phyloP scores from a whole-genome alignment of 202 grass and related monocot genomes.

The Brachypodium distachyon region DNA sequence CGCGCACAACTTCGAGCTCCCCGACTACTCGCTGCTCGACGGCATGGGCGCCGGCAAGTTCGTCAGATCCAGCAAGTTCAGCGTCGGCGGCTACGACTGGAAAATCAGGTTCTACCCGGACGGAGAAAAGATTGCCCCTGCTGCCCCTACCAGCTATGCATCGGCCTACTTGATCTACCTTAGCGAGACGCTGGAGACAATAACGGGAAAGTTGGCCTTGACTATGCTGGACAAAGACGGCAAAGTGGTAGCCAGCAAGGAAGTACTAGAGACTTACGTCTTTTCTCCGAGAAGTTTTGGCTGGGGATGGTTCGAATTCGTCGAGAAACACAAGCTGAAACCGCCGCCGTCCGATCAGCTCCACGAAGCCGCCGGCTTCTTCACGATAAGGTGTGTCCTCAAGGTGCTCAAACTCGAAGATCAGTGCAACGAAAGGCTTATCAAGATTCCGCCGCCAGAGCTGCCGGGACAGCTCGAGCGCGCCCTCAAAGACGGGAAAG shows the following conservation, averaged over 20 bases:
- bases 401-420: accelerated
- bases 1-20: not conserved
- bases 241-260: not conserved
- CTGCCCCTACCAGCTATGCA: not conserved
- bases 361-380: no score
- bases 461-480: not conserved
- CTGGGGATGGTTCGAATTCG: not conserved
- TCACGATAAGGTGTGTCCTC: not conserved
- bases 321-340: not conserved
- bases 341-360: not conserved
- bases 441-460: not conserved
- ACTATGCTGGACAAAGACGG: not conserved
- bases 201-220: not conserved
- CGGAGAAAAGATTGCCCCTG: not conserved
- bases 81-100: not conserved
- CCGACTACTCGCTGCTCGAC: not conserved
- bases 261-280: not conserved
- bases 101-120: not conserved
- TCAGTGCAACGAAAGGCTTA: no score
- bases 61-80: not conserved
- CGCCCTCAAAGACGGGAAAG: not conserved
- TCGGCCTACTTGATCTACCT: not conserved
- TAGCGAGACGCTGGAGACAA: not conserved
- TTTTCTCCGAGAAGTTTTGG: accelerated
- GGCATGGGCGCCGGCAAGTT: not conserved